phyloP scores from a whole-genome alignment of 805 yeast species.

The Maudiozyma barnettii region DNA sequence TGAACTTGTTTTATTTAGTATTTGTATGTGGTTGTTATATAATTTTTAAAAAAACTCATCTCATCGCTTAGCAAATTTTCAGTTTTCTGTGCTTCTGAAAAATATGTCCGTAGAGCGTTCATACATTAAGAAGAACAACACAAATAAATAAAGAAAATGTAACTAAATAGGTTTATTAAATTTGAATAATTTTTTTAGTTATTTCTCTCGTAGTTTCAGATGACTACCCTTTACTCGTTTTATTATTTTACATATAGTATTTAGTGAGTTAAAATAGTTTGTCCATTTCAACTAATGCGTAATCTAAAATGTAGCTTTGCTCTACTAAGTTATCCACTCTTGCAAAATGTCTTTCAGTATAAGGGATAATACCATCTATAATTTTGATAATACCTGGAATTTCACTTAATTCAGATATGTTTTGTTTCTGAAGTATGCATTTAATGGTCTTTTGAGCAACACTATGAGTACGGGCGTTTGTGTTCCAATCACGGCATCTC shows the following conservation, averaged over 20 bases:
- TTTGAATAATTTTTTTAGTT: background rate
- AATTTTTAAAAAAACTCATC: slow-evolving; percentile 1
- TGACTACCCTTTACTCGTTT: background rate
- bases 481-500: slow-evolving; percentile 90
- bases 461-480: slow-evolving; percentile 70
- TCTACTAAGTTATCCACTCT: slow-evolving; percentile 75
- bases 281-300: slow-evolving; percentile 70
- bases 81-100: too few relatives aligned
- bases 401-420: slow-evolving; percentile 47
- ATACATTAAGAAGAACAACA: too few relatives aligned
- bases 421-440: slow-evolving; percentile 49
- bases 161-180: too few relatives aligned
- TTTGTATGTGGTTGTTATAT: too few relatives aligned
- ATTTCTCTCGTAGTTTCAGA: background rate
- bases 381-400: slow-evolving; percentile 58
- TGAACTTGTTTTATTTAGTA: too few relatives aligned
- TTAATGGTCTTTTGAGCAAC: slow-evolving; percentile 71
- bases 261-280: slow-evolving; percentile 23
- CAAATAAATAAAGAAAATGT: too few relatives aligned
- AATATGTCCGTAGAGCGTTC: too few relatives aligned
- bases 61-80: slow-evolving; percentile 11
- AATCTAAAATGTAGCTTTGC: slow-evolving; percentile 78
- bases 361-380: slow-evolving; percentile 74
- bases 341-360: slow-evolving; percentile 73
- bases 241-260: background rate